These are phyloP conservation scores for Cyberlindnera sargentensis DNA, from an alignment of 805 yeast genomes.

Conservation along the genomic window DNA sequence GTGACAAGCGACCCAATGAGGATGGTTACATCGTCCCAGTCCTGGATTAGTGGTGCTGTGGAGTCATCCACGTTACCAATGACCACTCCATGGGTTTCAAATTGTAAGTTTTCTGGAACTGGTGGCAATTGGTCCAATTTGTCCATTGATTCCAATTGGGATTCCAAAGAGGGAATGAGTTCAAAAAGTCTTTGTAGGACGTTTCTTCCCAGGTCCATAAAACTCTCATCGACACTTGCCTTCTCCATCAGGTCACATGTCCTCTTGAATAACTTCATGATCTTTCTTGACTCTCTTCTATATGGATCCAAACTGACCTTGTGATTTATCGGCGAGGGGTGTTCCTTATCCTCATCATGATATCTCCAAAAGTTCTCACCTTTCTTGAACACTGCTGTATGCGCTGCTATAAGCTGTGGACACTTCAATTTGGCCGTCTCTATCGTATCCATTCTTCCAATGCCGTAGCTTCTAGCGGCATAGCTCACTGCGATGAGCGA, in stretches of 20 bases:
- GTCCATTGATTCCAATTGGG: conserved; percentile 11
- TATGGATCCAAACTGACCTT: conserved; percentile 92
- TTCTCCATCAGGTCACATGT: conserved; percentile 73
- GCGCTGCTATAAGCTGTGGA: conserved; percentile 70
- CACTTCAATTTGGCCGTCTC: conserved; percentile 68
- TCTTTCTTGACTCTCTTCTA: conserved; percentile 77
- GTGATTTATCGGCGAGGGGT: conserved; percentile 54
- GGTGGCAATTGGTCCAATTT: conserved; percentile 33
- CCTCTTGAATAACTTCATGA: conserved; percentile 54
- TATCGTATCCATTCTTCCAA: conserved; percentile 68
- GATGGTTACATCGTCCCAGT: conserved; percentile 80
- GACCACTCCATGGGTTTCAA: conserved; percentile 17
- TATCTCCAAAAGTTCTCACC: conserved; percentile 86
- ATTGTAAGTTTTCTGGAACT: conserved; percentile 29
- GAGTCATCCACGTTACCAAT: conserved; percentile 8
- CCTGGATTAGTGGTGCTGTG: conserved; percentile 20
- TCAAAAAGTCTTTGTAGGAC: conserved; percentile 39
- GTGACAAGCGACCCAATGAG: conserved; percentile 60
- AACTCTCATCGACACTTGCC: conserved; percentile 94
- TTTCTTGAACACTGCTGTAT: conserved; percentile 87
- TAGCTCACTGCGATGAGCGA: conserved; percentile 85
- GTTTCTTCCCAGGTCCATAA: conserved; percentile 71
- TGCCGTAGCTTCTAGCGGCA: conserved; percentile 82
- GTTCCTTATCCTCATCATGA: conserved; percentile 38
- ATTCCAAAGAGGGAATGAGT: conserved; percentile 40